Percentiles rank a stretch among this genome's conserved stretches.
Evolutionary conservation across 1,139 yeast species (phyloP).

Genomic region (Candida mesenterica): DNA sequence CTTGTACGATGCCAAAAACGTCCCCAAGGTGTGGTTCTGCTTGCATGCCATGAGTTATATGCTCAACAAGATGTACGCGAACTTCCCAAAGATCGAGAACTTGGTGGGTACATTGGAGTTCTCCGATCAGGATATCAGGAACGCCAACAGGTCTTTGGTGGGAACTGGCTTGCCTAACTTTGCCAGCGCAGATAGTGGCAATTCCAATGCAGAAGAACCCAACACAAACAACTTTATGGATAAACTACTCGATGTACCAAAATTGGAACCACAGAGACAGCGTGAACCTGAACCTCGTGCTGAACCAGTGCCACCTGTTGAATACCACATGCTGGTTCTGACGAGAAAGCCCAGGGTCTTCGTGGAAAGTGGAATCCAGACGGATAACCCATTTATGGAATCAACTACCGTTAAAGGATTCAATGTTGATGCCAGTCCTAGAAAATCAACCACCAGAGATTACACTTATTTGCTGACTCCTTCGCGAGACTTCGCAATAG

Average conservation of each 20-base stretch:
- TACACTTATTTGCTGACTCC: background rate
- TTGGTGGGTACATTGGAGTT: constrained; percentile 65
- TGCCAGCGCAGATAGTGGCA: constrained; percentile 40
- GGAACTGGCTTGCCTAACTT: constrained; percentile 66
- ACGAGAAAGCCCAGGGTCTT: constrained; percentile 7
- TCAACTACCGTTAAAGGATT: constrained; percentile 9
- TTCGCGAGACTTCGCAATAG: constrained; percentile 3
- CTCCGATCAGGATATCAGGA: constrained; percentile 62
- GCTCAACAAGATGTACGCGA: constrained; percentile 48
- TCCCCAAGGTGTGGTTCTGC: constrained; percentile 93
- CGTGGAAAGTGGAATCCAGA: constrained; percentile 17
- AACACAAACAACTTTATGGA: constrained; percentile 14
- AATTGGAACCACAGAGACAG: constrained; percentile 2
- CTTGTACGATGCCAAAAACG: constrained; percentile 85
- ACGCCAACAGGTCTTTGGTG: constrained; percentile 66
- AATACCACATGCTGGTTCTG: constrained; percentile 1
- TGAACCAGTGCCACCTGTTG: constrained; percentile 2
- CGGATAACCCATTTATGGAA: constrained; percentile 15
- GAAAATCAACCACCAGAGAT: constrained; percentile 1
- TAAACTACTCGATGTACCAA: constrained; percentile 7
- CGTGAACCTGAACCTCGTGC: constrained; percentile 1
- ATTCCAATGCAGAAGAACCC: constrained; percentile 9
- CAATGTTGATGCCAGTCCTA: constrained; percentile 13
- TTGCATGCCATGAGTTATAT: constrained; percentile 83
- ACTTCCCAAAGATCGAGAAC: constrained; percentile 62